These are phyloP conservation scores for Lentinula edodes DNA, from an alignment of 768 basidiomycete species.

Conservation along the genomic window DNA sequence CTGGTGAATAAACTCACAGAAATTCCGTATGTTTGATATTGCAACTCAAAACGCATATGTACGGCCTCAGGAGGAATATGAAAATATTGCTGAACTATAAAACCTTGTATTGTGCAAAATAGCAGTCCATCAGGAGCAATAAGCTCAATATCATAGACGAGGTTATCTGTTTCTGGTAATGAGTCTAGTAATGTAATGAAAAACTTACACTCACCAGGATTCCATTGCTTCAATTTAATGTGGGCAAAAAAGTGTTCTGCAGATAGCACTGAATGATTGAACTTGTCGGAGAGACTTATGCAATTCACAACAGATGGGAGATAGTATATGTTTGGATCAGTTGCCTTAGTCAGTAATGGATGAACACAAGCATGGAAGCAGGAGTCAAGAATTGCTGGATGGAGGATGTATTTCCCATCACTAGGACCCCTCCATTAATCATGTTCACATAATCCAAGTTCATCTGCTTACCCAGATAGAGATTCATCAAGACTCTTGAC, in stretches of 20 bases:
- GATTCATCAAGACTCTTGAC: no score
- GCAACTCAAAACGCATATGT: no score
- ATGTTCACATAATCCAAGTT: no score
- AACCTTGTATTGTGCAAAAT: slow-evolving; percentile 25
- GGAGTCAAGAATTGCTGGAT: slow-evolving; percentile 25
- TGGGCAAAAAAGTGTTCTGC: not conserved
- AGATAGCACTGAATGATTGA: no score
- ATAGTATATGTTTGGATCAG: slow-evolving; percentile 16
- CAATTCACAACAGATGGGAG: slow-evolving; percentile 12
- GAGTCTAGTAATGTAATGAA: slow-evolving; percentile 29
- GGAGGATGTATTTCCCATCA: slow-evolving; percentile 14
- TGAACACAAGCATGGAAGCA: slow-evolving; percentile 18
- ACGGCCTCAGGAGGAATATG: slow-evolving; percentile 5
- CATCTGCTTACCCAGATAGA: no score
- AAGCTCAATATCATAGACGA: slow-evolving; percentile 24
- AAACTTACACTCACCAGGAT: slow-evolving; percentile 19
- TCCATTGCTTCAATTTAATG: not conserved
- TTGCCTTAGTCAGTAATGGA: slow-evolving; percentile 13
- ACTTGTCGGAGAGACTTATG: no score
- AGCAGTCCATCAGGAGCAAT: slow-evolving; percentile 14
- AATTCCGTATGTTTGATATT: no score
- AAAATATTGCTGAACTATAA: slow-evolving; percentile 14
- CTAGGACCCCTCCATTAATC: not conserved
- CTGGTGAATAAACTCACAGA: no score
- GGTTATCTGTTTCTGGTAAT: slow-evolving; percentile 28